Percentiles rank a stretch among this genome's conserved stretches.
phyloP scores from a whole-genome alignment of 2,329 filamentous ascomycete species.

The Fusarium sp. region DNA sequence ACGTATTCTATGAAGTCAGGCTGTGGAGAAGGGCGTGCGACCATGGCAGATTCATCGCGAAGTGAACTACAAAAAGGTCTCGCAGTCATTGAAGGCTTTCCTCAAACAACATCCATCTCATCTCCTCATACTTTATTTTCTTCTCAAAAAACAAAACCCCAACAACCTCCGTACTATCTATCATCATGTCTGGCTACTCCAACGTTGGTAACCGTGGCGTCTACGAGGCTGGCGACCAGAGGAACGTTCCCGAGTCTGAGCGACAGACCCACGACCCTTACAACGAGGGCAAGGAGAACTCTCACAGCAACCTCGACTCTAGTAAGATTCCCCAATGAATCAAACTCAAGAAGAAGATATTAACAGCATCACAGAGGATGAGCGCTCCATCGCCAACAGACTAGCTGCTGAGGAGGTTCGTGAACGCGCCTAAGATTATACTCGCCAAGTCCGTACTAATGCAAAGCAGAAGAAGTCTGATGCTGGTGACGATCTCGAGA shows the following conservation, averaged over 20 bases:
- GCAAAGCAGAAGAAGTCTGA: slow-evolving; percentile 50
- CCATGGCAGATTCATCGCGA: slow-evolving; percentile 30
- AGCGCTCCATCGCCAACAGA: slow-evolving; percentile 77
- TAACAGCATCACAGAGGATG: slow-evolving; percentile 64
- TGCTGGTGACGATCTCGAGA: slow-evolving; percentile 58
- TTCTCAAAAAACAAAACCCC: background rate
- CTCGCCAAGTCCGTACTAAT: slow-evolving; percentile 1
- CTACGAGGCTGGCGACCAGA: slow-evolving; percentile 84
- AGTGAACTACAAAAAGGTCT: slow-evolving; percentile 38
- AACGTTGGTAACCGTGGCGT: slow-evolving; percentile 73
- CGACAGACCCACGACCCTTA: slow-evolving; percentile 66
- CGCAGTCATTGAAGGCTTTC: background rate
- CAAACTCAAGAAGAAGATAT: slow-evolving; percentile 55
- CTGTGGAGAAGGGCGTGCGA: slow-evolving; percentile 39
- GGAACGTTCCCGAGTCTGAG: slow-evolving; percentile 68
- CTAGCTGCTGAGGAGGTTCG: slow-evolving; percentile 70
- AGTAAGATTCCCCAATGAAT: slow-evolving; percentile 62
- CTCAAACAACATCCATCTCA: slow-evolving; percentile 7
- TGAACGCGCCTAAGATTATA: slow-evolving; percentile 3
- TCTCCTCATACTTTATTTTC: slow-evolving; percentile 3
- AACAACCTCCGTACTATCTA: slow-evolving; percentile 1
- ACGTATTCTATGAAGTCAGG: slow-evolving; percentile 48
- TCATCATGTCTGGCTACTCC: slow-evolving; percentile 59
- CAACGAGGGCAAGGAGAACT: slow-evolving; percentile 77
- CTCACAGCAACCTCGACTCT: slow-evolving; percentile 75